phyloP scores from a whole-genome alignment of 495 filamentous ascomycete genomes.

The Xylaria castorea region DNA sequence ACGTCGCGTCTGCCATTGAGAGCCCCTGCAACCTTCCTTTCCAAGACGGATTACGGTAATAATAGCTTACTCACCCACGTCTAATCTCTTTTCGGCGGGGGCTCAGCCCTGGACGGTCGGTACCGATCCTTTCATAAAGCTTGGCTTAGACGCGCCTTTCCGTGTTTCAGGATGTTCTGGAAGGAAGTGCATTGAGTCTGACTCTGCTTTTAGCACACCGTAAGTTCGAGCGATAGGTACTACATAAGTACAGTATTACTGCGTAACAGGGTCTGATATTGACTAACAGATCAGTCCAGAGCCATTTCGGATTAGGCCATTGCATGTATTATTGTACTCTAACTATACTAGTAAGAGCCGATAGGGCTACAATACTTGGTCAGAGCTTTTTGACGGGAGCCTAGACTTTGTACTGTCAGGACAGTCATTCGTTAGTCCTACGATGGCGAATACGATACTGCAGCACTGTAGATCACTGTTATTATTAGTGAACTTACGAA shows the following conservation, averaged over 20 bases:
- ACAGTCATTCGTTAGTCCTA: conserved; percentile 10
- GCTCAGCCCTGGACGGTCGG: background rate
- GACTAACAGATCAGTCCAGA: background rate
- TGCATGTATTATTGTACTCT: background rate
- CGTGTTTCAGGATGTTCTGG: conserved; percentile 28
- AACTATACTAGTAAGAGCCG: background rate
- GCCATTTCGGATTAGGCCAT: background rate
- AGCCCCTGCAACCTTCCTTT: conserved; percentile 25
- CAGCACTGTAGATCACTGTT: conserved; percentile 21
- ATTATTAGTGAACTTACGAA: conserved; percentile 16
- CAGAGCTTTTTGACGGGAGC: conserved; percentile 5
- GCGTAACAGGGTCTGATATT: background rate
- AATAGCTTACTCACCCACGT: conserved; percentile 17
- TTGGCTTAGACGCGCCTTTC: conserved; percentile 2
- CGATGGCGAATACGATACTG: conserved; percentile 1
- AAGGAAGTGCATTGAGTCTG: conserved; percentile 24
- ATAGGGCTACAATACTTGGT: conserved; percentile 8
- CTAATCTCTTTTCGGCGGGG: background rate
- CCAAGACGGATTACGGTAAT: conserved; percentile 19
- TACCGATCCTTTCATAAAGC: conserved; percentile 10
- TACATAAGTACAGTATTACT: background rate
- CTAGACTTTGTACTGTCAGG: background rate
- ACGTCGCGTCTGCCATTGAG: background rate
- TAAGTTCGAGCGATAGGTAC: background rate
- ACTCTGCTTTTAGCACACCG: conserved; percentile 21